phyloP scores from a whole-genome alignment of 1,139 yeast genomes.

The Suhomyces yuchorum region DNA sequence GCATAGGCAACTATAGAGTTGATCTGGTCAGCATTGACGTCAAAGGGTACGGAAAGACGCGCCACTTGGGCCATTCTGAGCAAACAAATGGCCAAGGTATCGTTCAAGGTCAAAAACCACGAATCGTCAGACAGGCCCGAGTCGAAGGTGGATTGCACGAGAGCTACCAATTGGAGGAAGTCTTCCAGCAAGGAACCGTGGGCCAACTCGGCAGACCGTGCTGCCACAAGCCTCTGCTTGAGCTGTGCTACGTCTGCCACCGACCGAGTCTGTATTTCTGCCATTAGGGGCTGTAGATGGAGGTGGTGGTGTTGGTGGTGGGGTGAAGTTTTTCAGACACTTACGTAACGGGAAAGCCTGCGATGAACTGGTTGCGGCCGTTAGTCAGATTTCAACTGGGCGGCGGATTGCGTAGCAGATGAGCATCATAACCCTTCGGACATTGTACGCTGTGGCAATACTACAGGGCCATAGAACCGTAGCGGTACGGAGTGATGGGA shows the following conservation, averaged over 20 bases:
- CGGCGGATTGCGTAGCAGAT: background rate
- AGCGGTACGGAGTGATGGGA: no score
- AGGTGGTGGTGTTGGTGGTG: background rate
- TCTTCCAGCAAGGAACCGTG: background rate
- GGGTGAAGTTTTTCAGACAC: background rate
- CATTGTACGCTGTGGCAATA: background rate
- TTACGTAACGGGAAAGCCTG: conserved; percentile 7
- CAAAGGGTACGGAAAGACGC: conserved; percentile 8
- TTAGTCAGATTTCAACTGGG: background rate
- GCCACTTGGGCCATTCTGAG: conserved; percentile 49
- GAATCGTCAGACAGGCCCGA: conserved; percentile 17
- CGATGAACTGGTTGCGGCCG: background rate
- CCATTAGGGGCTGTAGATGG: conserved; percentile 1
- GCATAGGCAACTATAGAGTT: conserved; percentile 50
- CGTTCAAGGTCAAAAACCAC: conserved; percentile 43
- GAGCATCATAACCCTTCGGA: background rate
- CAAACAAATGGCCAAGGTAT: conserved; percentile 65
- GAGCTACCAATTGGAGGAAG: conserved; percentile 3
- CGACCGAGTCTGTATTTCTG: conserved; percentile 6
- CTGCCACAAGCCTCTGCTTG: conserved; percentile 9
- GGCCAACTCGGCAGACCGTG: conserved; percentile 4
- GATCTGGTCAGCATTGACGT: conserved; percentile 8
- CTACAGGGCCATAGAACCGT: no score
- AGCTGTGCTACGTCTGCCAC: conserved; percentile 3
- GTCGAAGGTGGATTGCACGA: conserved; percentile 1